Percentiles rank a stretch among this genome's conserved stretches.
Evolutionary conservation across 2,329 filamentous ascomycete species (phyloP).

Genomic region (Alternaria sp.): DNA sequence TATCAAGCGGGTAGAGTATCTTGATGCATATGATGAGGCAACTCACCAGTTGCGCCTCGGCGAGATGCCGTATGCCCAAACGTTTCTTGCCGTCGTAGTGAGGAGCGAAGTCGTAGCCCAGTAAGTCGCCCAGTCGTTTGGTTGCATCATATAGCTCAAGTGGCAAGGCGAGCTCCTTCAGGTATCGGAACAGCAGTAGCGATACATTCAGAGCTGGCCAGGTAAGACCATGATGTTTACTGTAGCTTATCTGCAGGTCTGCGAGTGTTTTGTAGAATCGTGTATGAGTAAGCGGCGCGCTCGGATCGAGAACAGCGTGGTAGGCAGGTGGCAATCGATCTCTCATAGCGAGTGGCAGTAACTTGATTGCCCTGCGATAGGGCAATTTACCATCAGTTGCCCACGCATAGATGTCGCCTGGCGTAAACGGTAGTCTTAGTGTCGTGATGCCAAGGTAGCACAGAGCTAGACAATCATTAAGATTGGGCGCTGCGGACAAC

Average conservation of each 20-base stretch:
- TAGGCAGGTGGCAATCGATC: conserved; percentile 70
- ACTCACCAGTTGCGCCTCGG: conserved; percentile 77
- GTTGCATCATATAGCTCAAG: conserved; percentile 71
- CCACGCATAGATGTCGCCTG: conserved; percentile 76
- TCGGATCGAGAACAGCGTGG: conserved; percentile 65
- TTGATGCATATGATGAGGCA: conserved; percentile 80
- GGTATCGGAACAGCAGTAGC: conserved; percentile 72
- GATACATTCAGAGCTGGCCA: conserved; percentile 78
- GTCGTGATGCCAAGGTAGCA: conserved; percentile 82
- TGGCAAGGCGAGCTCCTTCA: conserved; percentile 77
- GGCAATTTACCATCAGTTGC: conserved; percentile 72
- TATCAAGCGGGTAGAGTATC: conserved; percentile 78
- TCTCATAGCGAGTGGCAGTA: conserved; percentile 70
- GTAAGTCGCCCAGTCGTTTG: conserved; percentile 63
- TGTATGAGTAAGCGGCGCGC: conserved; percentile 58
- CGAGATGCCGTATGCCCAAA: conserved; percentile 51
- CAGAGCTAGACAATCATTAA: conserved; percentile 78
- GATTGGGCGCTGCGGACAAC: conserved; percentile 65
- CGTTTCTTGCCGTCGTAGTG: conserved; percentile 49
- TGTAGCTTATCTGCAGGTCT: conserved; percentile 69
- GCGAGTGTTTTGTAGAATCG: conserved; percentile 71
- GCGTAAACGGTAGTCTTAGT: conserved; percentile 76
- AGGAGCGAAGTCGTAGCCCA: conserved; percentile 67
- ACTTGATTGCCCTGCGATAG: conserved; percentile 70
- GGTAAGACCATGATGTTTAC: conserved; percentile 71